Evolutionary conservation across 2,329 filamentous ascomycete species (phyloP), one percentile per base, ranked within the genome.

Genomic region (Diaporthe citriasiana): DNA sequence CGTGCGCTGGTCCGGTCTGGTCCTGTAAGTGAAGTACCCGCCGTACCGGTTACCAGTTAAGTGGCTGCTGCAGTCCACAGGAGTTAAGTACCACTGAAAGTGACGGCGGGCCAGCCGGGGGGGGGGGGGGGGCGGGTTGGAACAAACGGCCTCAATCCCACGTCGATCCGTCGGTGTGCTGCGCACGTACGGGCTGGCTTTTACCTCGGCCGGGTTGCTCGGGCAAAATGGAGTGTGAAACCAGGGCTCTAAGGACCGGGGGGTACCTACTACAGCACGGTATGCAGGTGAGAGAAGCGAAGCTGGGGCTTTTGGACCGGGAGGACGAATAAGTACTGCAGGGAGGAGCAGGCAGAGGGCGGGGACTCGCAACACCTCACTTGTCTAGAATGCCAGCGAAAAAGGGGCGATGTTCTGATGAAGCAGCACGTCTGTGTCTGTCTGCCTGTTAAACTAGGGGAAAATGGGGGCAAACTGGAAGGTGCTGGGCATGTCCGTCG

Each of bases 361-460:
- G 69, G 50, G 50, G 51, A 65, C 59, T 71, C 68, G 72, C 68
- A 65, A 66, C 63, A 68, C 63, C 47, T 68, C 63, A 27, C 63
- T 22, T 19, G 63, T 53, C 63, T 74, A 56, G 53, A 69, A 68
- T 53, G 63, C 63, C 56, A 50, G 55, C 65, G 65, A 73, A 73
- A 40, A 17, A 22, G 71, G 25, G 69, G 59, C 69, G 50, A 73
- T 47, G 47, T 45, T 69, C 27, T 60, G 70, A 60, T 59, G 50
- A 69, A 51, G 55, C 73, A 59, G 19, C 9, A 19, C 25, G 25
- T 33, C 10, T 30, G 17, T 10, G 42, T 47, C 17, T 7, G 17
- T 22, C 17, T 22, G 40, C 12, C 40, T 27, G 40, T 22, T 27
- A n/a, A 33, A 9, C 27, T 30, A 50, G 12, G 60, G 45, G 45